A percentile compares a stretch with the other conserved stretches of the same genome.
phyloP scores from a whole-genome alignment of 2,329 filamentous ascomycete species.

The Penicillium thymicola region DNA sequence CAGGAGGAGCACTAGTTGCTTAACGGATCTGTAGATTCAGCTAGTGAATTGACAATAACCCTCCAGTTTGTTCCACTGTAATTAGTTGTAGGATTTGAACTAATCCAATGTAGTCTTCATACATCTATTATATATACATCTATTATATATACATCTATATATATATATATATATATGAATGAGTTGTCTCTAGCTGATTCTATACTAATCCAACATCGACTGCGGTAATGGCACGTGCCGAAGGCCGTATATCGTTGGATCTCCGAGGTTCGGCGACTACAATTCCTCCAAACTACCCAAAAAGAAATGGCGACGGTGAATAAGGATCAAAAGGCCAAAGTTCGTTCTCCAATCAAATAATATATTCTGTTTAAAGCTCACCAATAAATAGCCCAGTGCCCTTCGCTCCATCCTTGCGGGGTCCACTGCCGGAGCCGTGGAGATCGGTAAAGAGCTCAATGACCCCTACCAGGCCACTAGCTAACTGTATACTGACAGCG shows the following conservation, averaged over 20 bases:
- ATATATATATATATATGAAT: neutral
- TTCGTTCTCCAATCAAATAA: slow-evolving; percentile 14
- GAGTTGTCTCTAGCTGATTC: neutral
- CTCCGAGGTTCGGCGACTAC: slow-evolving; percentile 17
- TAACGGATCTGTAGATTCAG: slow-evolving; percentile 14
- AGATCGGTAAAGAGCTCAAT: slow-evolving; percentile 66
- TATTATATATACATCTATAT: neutral
- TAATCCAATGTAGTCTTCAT: neutral
- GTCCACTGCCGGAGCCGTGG: slow-evolving; percentile 87
- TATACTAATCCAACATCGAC: neutral
- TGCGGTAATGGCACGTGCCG: slow-evolving; percentile 19
- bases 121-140: neutral
- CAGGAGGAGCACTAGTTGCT: slow-evolving; percentile 28
- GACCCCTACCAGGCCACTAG: slow-evolving; percentile 20
- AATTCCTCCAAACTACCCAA: slow-evolving; percentile 5
- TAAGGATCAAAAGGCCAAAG: slow-evolving; percentile 40
- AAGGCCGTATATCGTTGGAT: slow-evolving; percentile 15
- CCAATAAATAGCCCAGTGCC: slow-evolving; percentile 64
- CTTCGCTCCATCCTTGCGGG: slow-evolving; percentile 89
- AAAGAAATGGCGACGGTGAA: slow-evolving; percentile 35
- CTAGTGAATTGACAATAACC: slow-evolving; percentile 32
- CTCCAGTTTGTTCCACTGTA: slow-evolving; percentile 15
- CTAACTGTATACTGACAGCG: slow-evolving; percentile 46
- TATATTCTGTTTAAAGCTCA: slow-evolving; percentile 15
- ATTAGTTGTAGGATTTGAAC: neutral